Conservation (phyloP, 306 rosid genomes). For the Delonix regia region DNA sequence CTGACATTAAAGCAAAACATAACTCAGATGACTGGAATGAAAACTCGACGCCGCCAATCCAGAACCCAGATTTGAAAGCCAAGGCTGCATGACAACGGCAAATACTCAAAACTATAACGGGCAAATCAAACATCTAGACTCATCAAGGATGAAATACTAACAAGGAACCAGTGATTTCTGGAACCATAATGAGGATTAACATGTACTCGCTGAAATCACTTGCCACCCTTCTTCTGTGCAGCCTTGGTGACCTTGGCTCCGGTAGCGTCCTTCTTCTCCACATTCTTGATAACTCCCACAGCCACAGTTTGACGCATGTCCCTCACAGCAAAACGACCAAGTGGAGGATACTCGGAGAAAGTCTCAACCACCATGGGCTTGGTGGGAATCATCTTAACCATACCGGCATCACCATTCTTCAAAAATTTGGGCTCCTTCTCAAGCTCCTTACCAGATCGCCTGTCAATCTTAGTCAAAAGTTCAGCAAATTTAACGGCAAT, state of each 20-base stretch:
- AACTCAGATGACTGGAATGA: conserved; percentile 1
- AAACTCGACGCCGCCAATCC: conserved; percentile 26
- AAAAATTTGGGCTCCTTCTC: too few species aligned
- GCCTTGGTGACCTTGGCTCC: conserved; percentile 46
- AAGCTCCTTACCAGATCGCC: conserved; percentile 42
- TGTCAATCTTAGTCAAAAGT: conserved; percentile 39
- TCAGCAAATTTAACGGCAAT: conserved; percentile 37
- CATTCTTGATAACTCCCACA: too few species aligned
- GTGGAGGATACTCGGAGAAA: conserved; percentile 38
- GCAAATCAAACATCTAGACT: conserved; percentile 8
- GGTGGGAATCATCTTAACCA: conserved; percentile 43
- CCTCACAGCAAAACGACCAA: conserved; percentile 47
- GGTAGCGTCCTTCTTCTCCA: conserved; percentile 38
- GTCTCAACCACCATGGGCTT: conserved; percentile 44
- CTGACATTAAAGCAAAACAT: not conserved
- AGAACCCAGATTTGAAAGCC: conserved; percentile 31
- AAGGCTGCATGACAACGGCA: not conserved
- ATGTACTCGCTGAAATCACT: conserved; percentile 6
- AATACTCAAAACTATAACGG: not conserved
- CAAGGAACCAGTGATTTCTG: not conserved
- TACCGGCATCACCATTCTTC: conserved; percentile 40
- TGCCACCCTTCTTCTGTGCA: conserved; percentile 35
- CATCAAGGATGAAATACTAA: conserved; percentile 1
- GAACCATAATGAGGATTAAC: conserved; percentile 6
- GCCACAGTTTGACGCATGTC: conserved; percentile 46